Conservation (phyloP, 805 yeast species). For the Candida maesae region DNA sequence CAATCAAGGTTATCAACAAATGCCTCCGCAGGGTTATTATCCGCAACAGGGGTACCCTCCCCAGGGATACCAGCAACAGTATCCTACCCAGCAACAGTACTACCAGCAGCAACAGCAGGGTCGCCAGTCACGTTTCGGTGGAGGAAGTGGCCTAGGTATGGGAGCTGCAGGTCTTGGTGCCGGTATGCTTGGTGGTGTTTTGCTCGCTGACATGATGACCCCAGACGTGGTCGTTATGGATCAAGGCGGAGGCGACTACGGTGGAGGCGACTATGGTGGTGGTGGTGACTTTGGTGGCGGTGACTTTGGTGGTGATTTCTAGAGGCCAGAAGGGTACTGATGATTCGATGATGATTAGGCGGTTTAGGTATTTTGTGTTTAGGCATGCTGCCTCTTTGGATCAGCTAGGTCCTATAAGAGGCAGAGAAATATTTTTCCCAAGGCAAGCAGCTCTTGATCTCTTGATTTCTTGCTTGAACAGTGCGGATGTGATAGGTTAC, state of each 20-base stretch:
- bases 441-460: too few species aligned
- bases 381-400: too few species aligned
- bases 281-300: constrained; percentile 39
- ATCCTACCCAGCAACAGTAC: constrained; percentile 16
- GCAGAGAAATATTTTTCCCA: too few species aligned
- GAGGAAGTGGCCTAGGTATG: constrained; percentile 18
- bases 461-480: too few species aligned
- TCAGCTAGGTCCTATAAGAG: too few species aligned
- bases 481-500: too few species aligned
- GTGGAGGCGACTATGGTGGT: constrained; percentile 35
- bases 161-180: constrained; percentile 28
- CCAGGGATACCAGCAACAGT: constrained; percentile 26
- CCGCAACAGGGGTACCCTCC: constrained; percentile 12
- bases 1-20: constrained; percentile 25
- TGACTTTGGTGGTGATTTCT: constrained; percentile 22
- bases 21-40: constrained; percentile 17
- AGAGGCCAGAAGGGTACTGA: neutral
- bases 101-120: constrained; percentile 27
- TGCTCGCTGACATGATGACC: constrained; percentile 27
- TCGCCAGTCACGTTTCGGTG: constrained; percentile 26
- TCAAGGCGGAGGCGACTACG: constrained; percentile 13
- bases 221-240: constrained; percentile 23
- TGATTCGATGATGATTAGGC: neutral
- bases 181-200: constrained; percentile 29
- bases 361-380: neutral